Conservation (phyloP, 768 basidiomycete species). For the Gelatoporia subvermispora region DNA sequence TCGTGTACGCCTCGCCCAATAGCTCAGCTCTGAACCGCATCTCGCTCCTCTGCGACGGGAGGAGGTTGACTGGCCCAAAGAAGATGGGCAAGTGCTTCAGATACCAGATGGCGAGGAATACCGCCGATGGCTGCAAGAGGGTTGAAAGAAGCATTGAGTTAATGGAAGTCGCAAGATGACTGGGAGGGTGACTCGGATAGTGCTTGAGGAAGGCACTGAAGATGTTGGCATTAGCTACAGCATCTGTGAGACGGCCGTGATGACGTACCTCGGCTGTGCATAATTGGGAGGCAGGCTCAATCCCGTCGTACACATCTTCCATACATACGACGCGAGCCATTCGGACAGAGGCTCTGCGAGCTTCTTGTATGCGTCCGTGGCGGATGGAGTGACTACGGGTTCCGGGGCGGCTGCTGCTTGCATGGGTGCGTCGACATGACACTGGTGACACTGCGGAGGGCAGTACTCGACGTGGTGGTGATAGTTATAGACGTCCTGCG, state of each 20-base stretch:
- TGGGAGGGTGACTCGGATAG: constrained; percentile 45
- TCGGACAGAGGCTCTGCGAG: constrained; percentile 73
- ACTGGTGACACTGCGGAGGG: constrained; percentile 24
- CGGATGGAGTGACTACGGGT: constrained; percentile 40
- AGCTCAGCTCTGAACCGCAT: constrained; percentile 59
- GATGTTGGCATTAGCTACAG: neutral
- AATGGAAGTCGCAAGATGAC: constrained; percentile 52
- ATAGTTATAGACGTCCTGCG: constrained; percentile 5
- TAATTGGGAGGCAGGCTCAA: constrained; percentile 53
- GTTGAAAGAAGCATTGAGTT: constrained; percentile 76
- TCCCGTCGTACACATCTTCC: constrained; percentile 79
- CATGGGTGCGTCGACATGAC: constrained; percentile 6
- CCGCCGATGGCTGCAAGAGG: constrained; percentile 74
- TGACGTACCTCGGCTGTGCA: constrained; percentile 50
- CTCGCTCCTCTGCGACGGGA: constrained; percentile 51
- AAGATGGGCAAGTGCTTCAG: constrained; percentile 72
- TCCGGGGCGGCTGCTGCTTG: constrained; percentile 34
- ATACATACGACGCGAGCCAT: constrained; percentile 76
- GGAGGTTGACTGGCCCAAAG: constrained; percentile 48
- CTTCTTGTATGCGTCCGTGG: constrained; percentile 59
- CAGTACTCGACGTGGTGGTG: constrained; percentile 20
- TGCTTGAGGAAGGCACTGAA: constrained; percentile 26
- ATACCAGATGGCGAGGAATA: constrained; percentile 78
- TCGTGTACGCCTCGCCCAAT: constrained; percentile 43
- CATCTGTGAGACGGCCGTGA: neutral